Evolutionary conservation across 2,329 filamentous ascomycete species (phyloP).

Genomic region (Colletotrichum phormii): DNA sequence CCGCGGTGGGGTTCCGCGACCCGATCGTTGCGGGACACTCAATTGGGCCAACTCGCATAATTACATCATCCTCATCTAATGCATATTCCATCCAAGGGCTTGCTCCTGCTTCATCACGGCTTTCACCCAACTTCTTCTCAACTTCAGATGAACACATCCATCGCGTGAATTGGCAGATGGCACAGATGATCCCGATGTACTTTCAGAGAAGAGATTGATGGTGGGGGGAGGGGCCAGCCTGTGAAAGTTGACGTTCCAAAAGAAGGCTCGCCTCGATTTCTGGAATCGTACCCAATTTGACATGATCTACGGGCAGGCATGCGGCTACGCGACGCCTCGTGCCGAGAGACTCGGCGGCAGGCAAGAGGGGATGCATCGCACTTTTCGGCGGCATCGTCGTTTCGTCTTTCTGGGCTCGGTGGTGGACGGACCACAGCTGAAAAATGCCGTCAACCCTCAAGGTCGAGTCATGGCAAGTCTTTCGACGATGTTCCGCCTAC

Average conservation of each 20-base stretch:
- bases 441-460: neutral
- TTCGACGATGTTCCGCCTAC: neutral
- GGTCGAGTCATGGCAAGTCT: neutral
- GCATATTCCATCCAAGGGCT: neutral
- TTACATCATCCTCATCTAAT: slow-evolving; percentile 30
- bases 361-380: neutral
- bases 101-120: neutral
- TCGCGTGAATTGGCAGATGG: neutral
- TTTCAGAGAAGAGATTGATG: neutral
- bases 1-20: slow-evolving; percentile 27
- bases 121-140: neutral
- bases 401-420: neutral
- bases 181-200: neutral
- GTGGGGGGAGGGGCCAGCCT: too few relatives aligned
- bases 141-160: neutral
- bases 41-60: slow-evolving; percentile 29
- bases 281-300: slow-evolving; percentile 15
- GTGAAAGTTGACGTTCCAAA: neutral
- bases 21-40: slow-evolving; percentile 12
- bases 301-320: neutral
- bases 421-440: neutral
- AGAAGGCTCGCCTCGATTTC: neutral
- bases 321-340: neutral
- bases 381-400: neutral
- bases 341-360: neutral